Base-by-base conservation (phyloP, 2,329 filamentous ascomycete genomes). In the Cladosporium halotolerans region DNA sequence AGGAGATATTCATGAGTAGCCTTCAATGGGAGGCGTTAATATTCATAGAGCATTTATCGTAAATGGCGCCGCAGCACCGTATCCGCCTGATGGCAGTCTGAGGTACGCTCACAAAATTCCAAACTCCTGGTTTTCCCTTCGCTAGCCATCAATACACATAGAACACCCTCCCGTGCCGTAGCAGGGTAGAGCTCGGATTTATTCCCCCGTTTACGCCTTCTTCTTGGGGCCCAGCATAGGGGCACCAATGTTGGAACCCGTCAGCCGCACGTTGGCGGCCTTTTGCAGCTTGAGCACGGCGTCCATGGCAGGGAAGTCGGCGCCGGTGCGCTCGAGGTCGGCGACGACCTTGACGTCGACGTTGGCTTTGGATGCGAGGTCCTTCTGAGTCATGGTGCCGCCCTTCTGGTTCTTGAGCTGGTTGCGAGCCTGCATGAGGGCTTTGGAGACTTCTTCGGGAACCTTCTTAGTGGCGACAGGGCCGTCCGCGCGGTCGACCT, bases 381-480 rank as follows among this genome's bases (percentile, higher is more conserved):
- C 82, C 71, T 95, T 95, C 75, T 97, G 93, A 54, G 91, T 95
- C 89, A 97, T 92, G 42, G 76, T 76, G 44, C 62, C 67, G 62
- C 76, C 76, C 67, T 78, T 78, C 61, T 95, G 93, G 73, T 91
- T 90, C 73, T 87, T 87, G 70, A 89, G 85, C 69, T 86, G 83
- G 69, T 83, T 84, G 60, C 93, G 88, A 53, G 87, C 82, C 66
- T 85, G 81, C 66, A 83, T 80, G 75, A 97, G 96, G 60, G 86
- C 88, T 61, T 88, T 83, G 66, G 88, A 89, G 60, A 97, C 89
- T 53, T 81, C 79, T 66, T 80, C 79, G 69, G 90, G 89, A 55
- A 96, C 79, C 44, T 89, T 95, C 77, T 95, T 95, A 68, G 90
- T 91, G 78, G 96, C 96, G 75, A 97, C 86, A 75, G 96, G 96